Conservation (phyloP, 2,329 filamentous ascomycete species). For the Aspergillus oerlinghausenensis region DNA sequence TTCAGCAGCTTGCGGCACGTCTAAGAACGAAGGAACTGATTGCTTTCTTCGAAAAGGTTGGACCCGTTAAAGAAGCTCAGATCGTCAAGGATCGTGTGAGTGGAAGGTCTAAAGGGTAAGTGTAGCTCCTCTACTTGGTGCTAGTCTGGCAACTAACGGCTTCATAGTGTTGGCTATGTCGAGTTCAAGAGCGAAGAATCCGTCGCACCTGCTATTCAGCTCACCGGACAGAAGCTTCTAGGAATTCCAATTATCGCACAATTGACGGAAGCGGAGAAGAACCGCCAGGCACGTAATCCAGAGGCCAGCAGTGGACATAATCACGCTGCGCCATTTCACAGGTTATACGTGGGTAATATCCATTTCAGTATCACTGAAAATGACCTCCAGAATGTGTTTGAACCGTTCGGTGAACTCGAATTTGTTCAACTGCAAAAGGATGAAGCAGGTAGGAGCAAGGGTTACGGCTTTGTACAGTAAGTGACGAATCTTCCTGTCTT, state of each 20-base stretch:
- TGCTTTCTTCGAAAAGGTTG: constrained; percentile 91
- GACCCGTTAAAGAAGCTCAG: constrained; percentile 92
- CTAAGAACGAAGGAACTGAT: constrained; percentile 89
- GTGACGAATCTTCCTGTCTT: constrained; percentile 35
- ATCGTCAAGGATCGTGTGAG: constrained; percentile 98
- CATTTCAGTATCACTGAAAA: constrained; percentile 98
- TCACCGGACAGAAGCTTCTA: constrained; percentile 97
- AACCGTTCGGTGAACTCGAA: constrained; percentile 94
- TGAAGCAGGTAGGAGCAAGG: constrained; percentile 81
- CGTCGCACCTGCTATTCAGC: constrained; percentile 86
- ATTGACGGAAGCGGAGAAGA: constrained; percentile 98
- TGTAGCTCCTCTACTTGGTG: constrained; percentile 3
- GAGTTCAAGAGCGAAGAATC: constrained; percentile 97
- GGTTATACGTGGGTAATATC: constrained; percentile 97
- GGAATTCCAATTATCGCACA: constrained; percentile 98
- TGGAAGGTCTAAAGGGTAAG: constrained; percentile 94
- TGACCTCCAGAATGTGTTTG: constrained; percentile 93
- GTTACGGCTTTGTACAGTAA: constrained; percentile 98
- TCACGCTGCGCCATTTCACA: constrained; percentile 90
- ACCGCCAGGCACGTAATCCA: constrained; percentile 84
- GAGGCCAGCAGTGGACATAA: constrained; percentile 64
- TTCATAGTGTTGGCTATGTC: constrained; percentile 86
- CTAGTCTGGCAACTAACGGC: constrained; percentile 8
- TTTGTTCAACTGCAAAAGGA: constrained; percentile 98
- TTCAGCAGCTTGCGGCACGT: constrained; percentile 94